Percentiles rank a stretch among this genome's conserved stretches.
Conservation (phyloP, 1,284 basidiomycete species). For the Fomitopsis pinicola region DNA sequence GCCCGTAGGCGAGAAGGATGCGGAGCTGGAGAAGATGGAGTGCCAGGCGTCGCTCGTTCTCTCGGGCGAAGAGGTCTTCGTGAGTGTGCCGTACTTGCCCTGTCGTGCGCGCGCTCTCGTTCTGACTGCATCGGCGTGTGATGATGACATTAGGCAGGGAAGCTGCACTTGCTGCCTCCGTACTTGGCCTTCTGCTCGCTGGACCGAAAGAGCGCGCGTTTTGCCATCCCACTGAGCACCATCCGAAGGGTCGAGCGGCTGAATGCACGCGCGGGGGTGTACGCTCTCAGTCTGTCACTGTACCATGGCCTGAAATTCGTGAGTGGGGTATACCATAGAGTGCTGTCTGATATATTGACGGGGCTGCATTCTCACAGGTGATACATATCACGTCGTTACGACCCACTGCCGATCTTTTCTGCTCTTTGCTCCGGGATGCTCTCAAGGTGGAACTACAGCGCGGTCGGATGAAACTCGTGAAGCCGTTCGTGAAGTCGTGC, state of each 20-base stretch:
- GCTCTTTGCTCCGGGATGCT: slow-evolving; percentile 82
- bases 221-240: slow-evolving; percentile 90
- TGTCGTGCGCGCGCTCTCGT: background rate
- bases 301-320: slow-evolving; percentile 98
- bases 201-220: slow-evolving; percentile 89
- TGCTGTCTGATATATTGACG: background rate
- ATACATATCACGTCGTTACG: slow-evolving; percentile 95
- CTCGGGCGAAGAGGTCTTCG: slow-evolving; percentile 80
- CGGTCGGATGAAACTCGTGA: slow-evolving; percentile 92
- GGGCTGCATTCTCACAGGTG: slow-evolving; percentile 48
- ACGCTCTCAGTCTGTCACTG: slow-evolving; percentile 89
- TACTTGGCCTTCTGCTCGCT: slow-evolving; percentile 91
- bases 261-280: slow-evolving; percentile 89
- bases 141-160: slow-evolving; percentile 66
- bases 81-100: slow-evolving; percentile 50
- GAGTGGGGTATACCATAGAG: slow-evolving; percentile 28
- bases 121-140: background rate
- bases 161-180: slow-evolving; percentile 84
- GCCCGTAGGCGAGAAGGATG: slow-evolving; percentile 8
- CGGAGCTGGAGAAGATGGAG: slow-evolving; percentile 71
- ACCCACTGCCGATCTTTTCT: slow-evolving; percentile 94
- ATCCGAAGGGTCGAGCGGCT: slow-evolving; percentile 93
- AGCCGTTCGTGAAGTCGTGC: slow-evolving; percentile 87
- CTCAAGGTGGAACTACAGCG: slow-evolving; percentile 86
- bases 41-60: slow-evolving; percentile 83